A percentile compares a stretch with the other conserved stretches of the same genome.
phyloP scores from a whole-genome alignment of 441 rosid genomes.

The Erysimum pusillum region DNA sequence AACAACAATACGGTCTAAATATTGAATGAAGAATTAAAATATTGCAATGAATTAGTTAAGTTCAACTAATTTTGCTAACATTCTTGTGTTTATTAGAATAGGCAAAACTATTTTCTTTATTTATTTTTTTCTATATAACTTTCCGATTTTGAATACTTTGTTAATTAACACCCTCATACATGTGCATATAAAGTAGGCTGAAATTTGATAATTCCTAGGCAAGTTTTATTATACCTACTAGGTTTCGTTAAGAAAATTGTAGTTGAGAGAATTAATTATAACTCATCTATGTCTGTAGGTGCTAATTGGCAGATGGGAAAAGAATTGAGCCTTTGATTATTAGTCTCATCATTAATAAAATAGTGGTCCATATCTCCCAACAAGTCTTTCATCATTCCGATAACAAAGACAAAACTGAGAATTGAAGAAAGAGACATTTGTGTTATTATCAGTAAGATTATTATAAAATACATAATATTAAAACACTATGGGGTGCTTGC shows the following conservation, averaged over 20 bases:
- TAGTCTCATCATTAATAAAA: constrained; percentile 17
- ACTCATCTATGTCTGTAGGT: neutral
- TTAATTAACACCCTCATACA: neutral
- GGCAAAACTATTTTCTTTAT: neutral
- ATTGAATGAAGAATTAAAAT: neutral
- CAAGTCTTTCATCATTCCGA: constrained; percentile 20
- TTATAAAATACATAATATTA: neutral
- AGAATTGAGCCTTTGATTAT: constrained; percentile 19
- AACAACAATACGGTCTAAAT: neutral
- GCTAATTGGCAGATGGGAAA: neutral
- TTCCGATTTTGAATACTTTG: neutral
- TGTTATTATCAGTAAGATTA: constrained; percentile 25
- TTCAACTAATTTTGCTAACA: neutral
- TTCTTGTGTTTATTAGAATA: neutral
- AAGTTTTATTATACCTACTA: neutral
- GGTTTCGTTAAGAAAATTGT: neutral
- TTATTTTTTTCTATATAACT: neutral
- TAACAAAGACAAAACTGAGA: constrained; percentile 23
- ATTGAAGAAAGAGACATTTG: constrained; percentile 24
- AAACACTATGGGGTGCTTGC: neutral
- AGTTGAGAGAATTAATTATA: neutral
- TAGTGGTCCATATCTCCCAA: constrained; percentile 18
- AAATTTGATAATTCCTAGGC: neutral
- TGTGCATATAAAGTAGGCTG: neutral
- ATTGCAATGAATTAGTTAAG: neutral